Percentiles rank a stretch among this genome's conserved stretches.
Evolutionary conservation across 2,329 filamentous ascomycete species (phyloP).

Genomic region (Plectosphaerella plurivora): DNA sequence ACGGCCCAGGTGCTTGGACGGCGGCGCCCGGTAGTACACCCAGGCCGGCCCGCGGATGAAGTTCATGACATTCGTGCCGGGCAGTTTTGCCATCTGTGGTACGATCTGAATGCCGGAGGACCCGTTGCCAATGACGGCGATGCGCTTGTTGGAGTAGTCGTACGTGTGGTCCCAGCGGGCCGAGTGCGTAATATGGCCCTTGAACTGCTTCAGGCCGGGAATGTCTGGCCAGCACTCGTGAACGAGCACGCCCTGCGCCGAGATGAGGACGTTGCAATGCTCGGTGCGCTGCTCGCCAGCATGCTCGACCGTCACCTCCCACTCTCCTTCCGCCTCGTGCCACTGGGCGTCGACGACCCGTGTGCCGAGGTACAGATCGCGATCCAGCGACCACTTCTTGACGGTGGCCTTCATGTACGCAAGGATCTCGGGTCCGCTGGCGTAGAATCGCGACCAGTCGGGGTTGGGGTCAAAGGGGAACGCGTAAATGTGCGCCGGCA

Average conservation of each 20-base stretch:
- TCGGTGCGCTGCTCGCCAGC: conserved; percentile 13
- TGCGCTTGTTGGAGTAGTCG: conserved; percentile 35
- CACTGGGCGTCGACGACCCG: conserved; percentile 36
- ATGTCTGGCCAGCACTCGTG: conserved; percentile 48
- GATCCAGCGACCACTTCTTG: conserved; percentile 24
- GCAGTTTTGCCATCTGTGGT: conserved; percentile 14
- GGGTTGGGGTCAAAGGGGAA: conserved; percentile 20
- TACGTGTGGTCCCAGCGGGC: conserved; percentile 46
- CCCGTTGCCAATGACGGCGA: conserved; percentile 50
- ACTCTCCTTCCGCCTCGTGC: conserved; percentile 34
- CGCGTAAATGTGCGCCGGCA: neutral
- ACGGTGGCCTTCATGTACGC: conserved; percentile 26
- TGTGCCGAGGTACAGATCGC: conserved; percentile 37
- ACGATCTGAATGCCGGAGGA: conserved; percentile 48
- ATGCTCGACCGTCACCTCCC: conserved; percentile 22
- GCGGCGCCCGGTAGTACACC: conserved; percentile 28
- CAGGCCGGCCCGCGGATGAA: conserved; percentile 27
- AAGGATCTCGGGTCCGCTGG: conserved; percentile 18
- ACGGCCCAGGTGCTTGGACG: conserved; percentile 20
- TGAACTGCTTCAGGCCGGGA: conserved; percentile 42
- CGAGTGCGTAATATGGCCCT: conserved; percentile 47
- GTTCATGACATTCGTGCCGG: conserved; percentile 15
- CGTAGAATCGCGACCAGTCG: conserved; percentile 23
- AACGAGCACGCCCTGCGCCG: conserved; percentile 44
- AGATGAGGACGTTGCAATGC: conserved; percentile 36